Base-by-base conservation (phyloP, 2,329 filamentous ascomycete genomes). In the Colletotrichum sp. region DNA sequence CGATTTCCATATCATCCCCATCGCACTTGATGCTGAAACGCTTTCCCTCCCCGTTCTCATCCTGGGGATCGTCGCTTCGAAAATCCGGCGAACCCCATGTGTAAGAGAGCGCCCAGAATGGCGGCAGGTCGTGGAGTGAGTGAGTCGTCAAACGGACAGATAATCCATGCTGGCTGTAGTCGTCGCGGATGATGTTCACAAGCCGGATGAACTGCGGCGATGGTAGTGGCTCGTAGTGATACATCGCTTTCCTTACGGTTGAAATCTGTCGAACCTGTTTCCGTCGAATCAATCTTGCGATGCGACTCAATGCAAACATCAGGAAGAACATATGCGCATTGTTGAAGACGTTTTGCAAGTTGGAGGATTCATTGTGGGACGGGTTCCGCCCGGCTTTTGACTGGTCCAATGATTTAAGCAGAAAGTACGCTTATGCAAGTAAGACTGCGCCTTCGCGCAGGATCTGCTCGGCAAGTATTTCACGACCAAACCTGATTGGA, bases 161-260 rank as follows among this genome's bases (percentile, higher is more conserved):
- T 28, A 75, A 75, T 2, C 57, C 32, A 9, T 74, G 32, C 18
- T 9, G n/a, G 1, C 21, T 26, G 34, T 32, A 34, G 3, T 18
- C 7, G 18, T 74, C 39, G 7, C 13, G 57, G 5, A 36, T 2
- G 10, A 76, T 69, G 10, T 65, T 59, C 21, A 76, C 18, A 6
- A 76, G 60, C 12, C 64, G 70, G 21, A 76, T 59, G 8, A 52
- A 74, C 10, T 44, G 26, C 7, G 57, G 44, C 3, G 55, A 26
- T 7, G 69, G 69, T 6, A 72, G 24, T 60, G 85, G 39, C n/a
- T 26, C 21, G 30, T 66, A 66, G 24, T 24, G 28, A 24, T 66
- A 66, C 36, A 52, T 52, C 6, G 63, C 32, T 36, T 24, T 64
- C 15, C 9, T 64, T 10, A 2, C 28, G 1, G 16, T 5, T 5